Conservation (phyloP, 2,329 filamentous ascomycete species). For the Colletotrichum salicis region DNA sequence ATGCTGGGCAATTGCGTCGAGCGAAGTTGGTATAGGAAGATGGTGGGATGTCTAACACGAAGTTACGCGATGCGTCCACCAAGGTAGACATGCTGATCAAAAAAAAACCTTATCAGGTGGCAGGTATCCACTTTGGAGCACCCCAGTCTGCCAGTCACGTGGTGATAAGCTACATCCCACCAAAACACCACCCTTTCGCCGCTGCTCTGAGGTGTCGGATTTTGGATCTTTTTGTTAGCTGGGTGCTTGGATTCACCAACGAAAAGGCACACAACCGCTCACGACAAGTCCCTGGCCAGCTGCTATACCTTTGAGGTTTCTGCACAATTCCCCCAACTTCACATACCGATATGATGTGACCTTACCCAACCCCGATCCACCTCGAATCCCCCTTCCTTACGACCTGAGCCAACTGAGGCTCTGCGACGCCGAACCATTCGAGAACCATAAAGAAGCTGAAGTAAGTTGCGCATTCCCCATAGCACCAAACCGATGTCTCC, state of each 20-base stretch:
- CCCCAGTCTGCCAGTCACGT: neutral
- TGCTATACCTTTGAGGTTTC: slow-evolving; percentile 23
- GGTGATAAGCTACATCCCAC: slow-evolving; percentile 15
- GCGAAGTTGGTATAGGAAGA: neutral
- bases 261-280: slow-evolving; percentile 9
- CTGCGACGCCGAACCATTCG: slow-evolving; percentile 36
- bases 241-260: slow-evolving; percentile 12
- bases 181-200: slow-evolving; percentile 16
- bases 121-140: neutral
- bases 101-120: slow-evolving; percentile 6
- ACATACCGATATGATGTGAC: slow-evolving; percentile 38
- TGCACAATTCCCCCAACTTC: slow-evolving; percentile 4
- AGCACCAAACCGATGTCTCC: slow-evolving; percentile 7
- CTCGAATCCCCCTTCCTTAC: slow-evolving; percentile 36
- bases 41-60: neutral
- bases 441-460: slow-evolving; percentile 24
- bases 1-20: neutral
- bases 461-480: slow-evolving; percentile 23
- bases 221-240: neutral
- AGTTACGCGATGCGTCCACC: neutral
- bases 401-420: slow-evolving; percentile 37
- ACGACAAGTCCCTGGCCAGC: slow-evolving; percentile 9
- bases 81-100: neutral
- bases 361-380: slow-evolving; percentile 20
- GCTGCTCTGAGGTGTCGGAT: neutral